Base-by-base conservation (phyloP, 2,329 filamentous ascomycete species). In the Alternaria arbusti region DNA sequence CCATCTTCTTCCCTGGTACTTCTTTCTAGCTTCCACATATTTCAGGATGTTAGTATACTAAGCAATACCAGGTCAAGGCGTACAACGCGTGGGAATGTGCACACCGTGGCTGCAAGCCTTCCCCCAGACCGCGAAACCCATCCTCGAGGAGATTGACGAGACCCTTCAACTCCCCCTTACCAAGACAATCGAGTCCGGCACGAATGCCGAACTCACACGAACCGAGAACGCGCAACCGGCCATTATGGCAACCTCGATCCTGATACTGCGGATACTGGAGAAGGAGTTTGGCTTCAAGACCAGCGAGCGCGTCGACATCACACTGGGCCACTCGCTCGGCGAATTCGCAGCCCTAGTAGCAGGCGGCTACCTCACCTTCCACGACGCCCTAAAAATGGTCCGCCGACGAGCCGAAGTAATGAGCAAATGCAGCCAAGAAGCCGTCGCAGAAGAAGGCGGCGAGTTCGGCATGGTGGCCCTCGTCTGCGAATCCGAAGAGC, bases 401-500 rank as follows among this genome's bases (percentile, higher is more conserved):
- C 87, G 90, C 63, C 86, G 86, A 70, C 88, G 95, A 47, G 95
- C 93, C 54, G 91, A 94, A 76, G 88, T 90, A 68, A 97, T 97
- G 93, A 89, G 90, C 5, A 86, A 89, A 47, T 94, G 92, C 71
- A 94, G 92, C 8, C 83, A 83, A 69, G 83, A 86, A 23, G 92
- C 92, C 5, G 84, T 86, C 12, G 85, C 88, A 64, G 81, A 87
- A 65, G 89, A 90, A 67, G 92, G 92, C 59, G 91, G 92, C 68
- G 91, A 94, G 71, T 96, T 96, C 74, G 95, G 95, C 75, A 98
- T 98, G 95, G 90, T 97, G 3, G 95, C 95, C 5, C 84, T 97
- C 11, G 90, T 98, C 8, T 97, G 93, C 62, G 94, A 97, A 76
- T 79, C 77, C 26, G 90, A 93, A 4, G 87, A 90, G 67, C 91